phyloP scores from a whole-genome alignment of 2,329 filamentous ascomycete genomes.

The Penicillium sp. region DNA sequence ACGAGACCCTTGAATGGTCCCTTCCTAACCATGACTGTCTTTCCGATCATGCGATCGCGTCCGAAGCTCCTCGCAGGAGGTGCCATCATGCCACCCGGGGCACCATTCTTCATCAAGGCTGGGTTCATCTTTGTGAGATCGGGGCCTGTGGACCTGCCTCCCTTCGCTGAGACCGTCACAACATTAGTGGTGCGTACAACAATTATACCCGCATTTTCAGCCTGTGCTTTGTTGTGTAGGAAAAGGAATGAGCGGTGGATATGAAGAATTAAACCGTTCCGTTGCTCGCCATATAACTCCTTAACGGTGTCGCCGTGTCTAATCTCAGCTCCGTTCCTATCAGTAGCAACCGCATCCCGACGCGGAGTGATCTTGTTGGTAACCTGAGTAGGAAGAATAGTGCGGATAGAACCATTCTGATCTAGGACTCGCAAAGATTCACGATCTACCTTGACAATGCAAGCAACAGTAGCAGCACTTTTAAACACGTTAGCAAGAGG shows the following conservation, averaged over 20 bases:
- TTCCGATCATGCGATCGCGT: conserved; percentile 83
- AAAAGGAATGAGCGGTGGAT: conserved; percentile 94
- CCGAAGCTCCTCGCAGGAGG: conserved; percentile 72
- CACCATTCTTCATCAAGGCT: conserved; percentile 73
- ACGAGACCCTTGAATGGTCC: conserved; percentile 91
- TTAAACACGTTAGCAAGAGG: conserved; percentile 33
- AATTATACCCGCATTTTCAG: conserved; percentile 88
- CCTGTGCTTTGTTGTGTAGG: conserved; percentile 79
- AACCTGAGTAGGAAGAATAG: conserved; percentile 87
- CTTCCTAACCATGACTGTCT: conserved; percentile 86
- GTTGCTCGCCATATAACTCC: conserved; percentile 82
- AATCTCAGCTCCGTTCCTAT: conserved; percentile 92
- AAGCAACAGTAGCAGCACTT: conserved; percentile 83
- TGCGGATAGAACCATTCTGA: conserved; percentile 82
- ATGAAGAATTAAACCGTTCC: conserved; percentile 87
- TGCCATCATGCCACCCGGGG: conserved; percentile 57
- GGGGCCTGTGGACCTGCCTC: conserved; percentile 75
- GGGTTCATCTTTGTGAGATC: conserved; percentile 94
- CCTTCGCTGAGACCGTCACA: conserved; percentile 90
- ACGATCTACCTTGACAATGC: conserved; percentile 91
- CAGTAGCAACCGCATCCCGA: conserved; percentile 85
- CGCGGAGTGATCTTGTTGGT: conserved; percentile 84
- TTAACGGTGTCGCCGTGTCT: conserved; percentile 89
- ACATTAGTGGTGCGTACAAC: conserved; percentile 86
- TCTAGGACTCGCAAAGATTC: conserved; percentile 90